Evolutionary conservation across 768 basidiomycete species (phyloP).

Genomic region (Paxillus ammoniavirescens): DNA sequence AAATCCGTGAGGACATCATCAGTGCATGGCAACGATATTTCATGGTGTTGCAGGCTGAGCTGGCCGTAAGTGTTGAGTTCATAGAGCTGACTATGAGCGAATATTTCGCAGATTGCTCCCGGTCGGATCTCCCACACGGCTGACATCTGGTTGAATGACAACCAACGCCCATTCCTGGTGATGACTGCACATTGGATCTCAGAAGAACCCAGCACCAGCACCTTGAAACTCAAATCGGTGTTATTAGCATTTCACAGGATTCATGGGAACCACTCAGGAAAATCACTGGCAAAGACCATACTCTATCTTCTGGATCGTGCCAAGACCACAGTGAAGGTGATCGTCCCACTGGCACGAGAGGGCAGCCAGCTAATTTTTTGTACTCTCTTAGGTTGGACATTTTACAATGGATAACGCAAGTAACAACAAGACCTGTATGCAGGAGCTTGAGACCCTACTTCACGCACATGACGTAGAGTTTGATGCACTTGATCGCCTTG

Average conservation of each 20-base stretch:
- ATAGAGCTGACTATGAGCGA: too few relatives aligned
- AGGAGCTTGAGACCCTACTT: background rate
- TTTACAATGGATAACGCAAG: conserved; percentile 13
- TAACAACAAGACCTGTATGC: conserved; percentile 10
- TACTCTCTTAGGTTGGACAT: background rate
- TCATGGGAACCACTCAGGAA: conserved; percentile 13
- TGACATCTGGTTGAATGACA: background rate
- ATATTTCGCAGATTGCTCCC: background rate
- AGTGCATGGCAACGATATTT: too few relatives aligned
- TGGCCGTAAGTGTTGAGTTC: too few relatives aligned
- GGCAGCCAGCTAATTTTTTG: too few relatives aligned
- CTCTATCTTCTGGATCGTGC: background rate
- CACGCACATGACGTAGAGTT: conserved; percentile 4
- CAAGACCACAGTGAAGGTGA: background rate
- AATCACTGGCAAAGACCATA: background rate
- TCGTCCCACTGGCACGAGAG: too few relatives aligned
- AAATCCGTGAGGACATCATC: too few relatives aligned
- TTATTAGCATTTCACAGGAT: conserved; percentile 18
- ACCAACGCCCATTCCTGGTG: background rate
- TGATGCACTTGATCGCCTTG: background rate
- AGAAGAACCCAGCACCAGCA: background rate
- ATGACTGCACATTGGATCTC: background rate
- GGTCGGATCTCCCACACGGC: background rate
- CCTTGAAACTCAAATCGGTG: conserved; percentile 3
- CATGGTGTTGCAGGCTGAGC: too few relatives aligned